phyloP scores from a whole-genome alignment of 2,329 filamentous ascomycete genomes.

The Neonectria faginata region DNA sequence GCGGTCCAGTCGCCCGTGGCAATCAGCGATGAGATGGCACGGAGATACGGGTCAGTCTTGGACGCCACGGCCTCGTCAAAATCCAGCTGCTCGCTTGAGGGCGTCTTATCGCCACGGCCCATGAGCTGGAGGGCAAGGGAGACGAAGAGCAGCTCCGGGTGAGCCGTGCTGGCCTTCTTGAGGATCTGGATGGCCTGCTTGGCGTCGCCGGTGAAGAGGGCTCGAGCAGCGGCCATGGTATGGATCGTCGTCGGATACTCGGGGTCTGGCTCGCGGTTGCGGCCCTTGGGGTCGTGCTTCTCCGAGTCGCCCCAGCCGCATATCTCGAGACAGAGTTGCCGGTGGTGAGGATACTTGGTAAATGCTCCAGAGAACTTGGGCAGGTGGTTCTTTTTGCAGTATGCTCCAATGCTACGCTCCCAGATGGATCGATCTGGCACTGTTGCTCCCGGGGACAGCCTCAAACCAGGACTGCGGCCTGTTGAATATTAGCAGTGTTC shows the following conservation, averaged over 20 bases:
- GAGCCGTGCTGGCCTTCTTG: constrained; percentile 71
- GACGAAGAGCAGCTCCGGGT: constrained; percentile 75
- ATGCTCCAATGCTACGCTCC: constrained; percentile 71
- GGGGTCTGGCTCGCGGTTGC: constrained; percentile 56
- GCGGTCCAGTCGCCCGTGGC: constrained; percentile 80
- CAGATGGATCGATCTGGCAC: constrained; percentile 65
- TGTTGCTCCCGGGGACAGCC: constrained; percentile 59
- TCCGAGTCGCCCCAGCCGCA: constrained; percentile 76
- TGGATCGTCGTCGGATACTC: constrained; percentile 67
- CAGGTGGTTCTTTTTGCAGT: constrained; percentile 73
- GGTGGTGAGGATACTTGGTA: constrained; percentile 75
- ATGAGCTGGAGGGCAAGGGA: constrained; percentile 75
- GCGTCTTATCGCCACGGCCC: constrained; percentile 59
- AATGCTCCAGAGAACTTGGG: constrained; percentile 71
- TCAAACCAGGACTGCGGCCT: constrained; percentile 62
- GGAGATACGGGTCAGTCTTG: constrained; percentile 81
- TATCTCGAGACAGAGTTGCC: constrained; percentile 80
- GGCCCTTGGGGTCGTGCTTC: constrained; percentile 58
- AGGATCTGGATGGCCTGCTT: constrained; percentile 77
- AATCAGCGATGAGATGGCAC: constrained; percentile 82
- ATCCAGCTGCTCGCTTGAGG: constrained; percentile 64
- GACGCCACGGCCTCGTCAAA: constrained; percentile 70
- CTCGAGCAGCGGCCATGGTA: constrained; percentile 81
- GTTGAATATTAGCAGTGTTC: constrained; percentile 22
- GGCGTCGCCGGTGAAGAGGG: constrained; percentile 78